Percentiles rank a stretch among this genome's conserved stretches.
Conservation (phyloP, 805 yeast species). For the Helenozyma rhizophorensis region DNA sequence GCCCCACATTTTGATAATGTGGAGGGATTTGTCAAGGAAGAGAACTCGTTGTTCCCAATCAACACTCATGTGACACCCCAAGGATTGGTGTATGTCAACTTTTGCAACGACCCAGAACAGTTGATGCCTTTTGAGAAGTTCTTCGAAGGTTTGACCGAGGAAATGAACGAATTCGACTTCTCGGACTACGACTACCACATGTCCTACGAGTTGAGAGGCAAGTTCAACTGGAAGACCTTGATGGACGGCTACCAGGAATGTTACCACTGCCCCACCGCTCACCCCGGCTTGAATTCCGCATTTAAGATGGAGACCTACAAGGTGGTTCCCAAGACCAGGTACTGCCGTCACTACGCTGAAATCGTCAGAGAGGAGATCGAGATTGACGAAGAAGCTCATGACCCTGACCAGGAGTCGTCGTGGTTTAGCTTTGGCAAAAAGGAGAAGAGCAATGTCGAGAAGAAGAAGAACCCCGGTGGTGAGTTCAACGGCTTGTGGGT, state of each 20-base stretch:
- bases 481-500: slow-evolving; percentile 61
- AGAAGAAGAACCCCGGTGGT: slow-evolving; percentile 54
- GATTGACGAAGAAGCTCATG: slow-evolving; percentile 3
- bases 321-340: slow-evolving; percentile 55
- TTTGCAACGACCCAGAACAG: slow-evolving; percentile 38
- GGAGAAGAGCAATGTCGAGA: slow-evolving; percentile 17
- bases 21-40: slow-evolving; percentile 53
- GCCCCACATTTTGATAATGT: slow-evolving; percentile 61
- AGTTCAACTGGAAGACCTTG: slow-evolving; percentile 62
- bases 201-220: slow-evolving; percentile 60
- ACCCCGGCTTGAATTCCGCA: slow-evolving; percentile 54
- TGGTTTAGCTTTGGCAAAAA: slow-evolving; percentile 53
- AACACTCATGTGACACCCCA: slow-evolving; percentile 51
- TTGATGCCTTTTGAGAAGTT: slow-evolving; percentile 49
- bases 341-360: slow-evolving; percentile 60
- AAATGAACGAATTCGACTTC: slow-evolving; percentile 56
- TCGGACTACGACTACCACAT: slow-evolving; percentile 59
- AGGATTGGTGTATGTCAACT: slow-evolving; percentile 55
- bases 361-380: slow-evolving; percentile 35
- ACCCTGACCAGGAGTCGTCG: slow-evolving; percentile 30
- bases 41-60: slow-evolving; percentile 52
- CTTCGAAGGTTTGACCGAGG: slow-evolving; percentile 47
- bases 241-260: slow-evolving; percentile 70
- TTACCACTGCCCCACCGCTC: slow-evolving; percentile 66
- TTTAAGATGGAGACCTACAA: slow-evolving; percentile 63